Conservation (phyloP, 345 rosid species). For the Populus nigra region DNA sequence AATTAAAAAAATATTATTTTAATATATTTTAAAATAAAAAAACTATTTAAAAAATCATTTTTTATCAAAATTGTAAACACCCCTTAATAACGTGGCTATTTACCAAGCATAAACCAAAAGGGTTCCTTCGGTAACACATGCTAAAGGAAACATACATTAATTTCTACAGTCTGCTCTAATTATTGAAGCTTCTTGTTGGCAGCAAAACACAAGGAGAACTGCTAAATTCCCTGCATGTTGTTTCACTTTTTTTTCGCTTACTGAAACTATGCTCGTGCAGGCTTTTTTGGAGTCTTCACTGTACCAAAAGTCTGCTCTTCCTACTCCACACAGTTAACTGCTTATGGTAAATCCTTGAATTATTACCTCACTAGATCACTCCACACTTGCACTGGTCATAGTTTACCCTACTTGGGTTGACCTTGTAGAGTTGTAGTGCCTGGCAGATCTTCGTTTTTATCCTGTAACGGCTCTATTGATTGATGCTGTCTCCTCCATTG, state of each 20-base stretch:
- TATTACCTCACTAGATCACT: not conserved
- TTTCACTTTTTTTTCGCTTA: not conserved
- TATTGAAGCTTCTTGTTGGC: not conserved
- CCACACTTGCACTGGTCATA: not conserved
- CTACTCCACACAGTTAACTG: conserved; percentile 57
- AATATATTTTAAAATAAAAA: too few species aligned
- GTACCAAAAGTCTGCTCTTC: conserved; percentile 73
- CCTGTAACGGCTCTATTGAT: conserved; percentile 21
- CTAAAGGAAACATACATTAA: not conserved
- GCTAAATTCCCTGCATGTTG: conserved; percentile 2
- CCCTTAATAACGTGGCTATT: not conserved
- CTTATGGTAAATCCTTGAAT: conserved; percentile 47
- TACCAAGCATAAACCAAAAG: too few species aligned
- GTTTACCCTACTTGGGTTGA: not conserved
- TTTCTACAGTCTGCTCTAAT: not conserved
- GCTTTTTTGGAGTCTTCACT: conserved; percentile 75
- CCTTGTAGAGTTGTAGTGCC: too few species aligned
- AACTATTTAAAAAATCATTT: too few species aligned
- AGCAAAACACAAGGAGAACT: not conserved
- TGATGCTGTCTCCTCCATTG: not conserved
- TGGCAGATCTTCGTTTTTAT: not conserved
- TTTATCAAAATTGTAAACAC: too few species aligned
- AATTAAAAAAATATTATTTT: too few species aligned
- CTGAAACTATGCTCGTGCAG: conserved; percentile 34
- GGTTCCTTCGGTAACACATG: not conserved